Evolutionary conservation across 2,329 filamentous ascomycete genomes (phyloP).

Genomic region (Calonectria hawksworthii): DNA sequence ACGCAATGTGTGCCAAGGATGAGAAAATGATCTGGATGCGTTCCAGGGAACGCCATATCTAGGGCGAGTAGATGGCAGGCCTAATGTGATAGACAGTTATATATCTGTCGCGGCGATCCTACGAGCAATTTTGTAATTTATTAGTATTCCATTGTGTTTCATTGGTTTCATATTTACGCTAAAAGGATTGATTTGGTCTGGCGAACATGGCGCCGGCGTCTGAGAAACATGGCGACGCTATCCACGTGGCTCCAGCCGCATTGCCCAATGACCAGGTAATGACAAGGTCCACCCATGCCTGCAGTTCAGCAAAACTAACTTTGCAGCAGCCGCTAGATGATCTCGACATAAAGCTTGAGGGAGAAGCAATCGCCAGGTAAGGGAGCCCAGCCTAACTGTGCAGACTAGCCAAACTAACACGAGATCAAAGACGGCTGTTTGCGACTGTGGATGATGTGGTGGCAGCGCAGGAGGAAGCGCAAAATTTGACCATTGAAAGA

Average conservation of each 20-base stretch:
- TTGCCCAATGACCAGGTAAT: neutral
- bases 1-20: neutral
- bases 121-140: neutral
- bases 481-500: neutral
- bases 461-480: neutral
- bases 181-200: neutral
- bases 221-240: neutral
- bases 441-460: conserved; percentile 1
- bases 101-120: neutral
- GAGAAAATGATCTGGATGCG: neutral
- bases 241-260: neutral
- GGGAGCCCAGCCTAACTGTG: too few relatives aligned
- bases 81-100: neutral
- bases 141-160: neutral
- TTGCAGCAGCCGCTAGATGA: neutral
- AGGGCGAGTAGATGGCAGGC: too few relatives aligned
- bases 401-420: neutral
- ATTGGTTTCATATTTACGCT: neutral
- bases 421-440: neutral
- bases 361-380: conserved; percentile 3
- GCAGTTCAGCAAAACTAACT: neutral
- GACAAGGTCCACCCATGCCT: too few relatives aligned
- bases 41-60: too few relatives aligned
- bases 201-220: neutral
- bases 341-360: neutral